A percentile compares a stretch with the other conserved stretches of the same genome.
Conservation (phyloP, 1,139 yeast species). For the Kodamaea suecica region DNA sequence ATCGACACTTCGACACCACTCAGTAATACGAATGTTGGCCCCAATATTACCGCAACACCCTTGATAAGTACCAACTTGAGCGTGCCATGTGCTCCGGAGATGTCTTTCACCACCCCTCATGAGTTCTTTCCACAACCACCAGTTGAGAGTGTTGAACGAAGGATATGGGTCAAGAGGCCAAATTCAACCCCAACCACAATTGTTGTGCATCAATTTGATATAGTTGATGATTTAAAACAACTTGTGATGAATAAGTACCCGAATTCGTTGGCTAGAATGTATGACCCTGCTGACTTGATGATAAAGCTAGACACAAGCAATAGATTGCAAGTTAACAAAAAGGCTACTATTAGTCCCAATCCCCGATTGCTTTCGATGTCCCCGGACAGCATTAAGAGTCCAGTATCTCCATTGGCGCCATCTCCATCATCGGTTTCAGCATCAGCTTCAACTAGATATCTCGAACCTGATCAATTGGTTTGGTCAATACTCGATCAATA, state of each 20-base stretch:
- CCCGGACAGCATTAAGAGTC: slow-evolving; percentile 11
- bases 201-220: slow-evolving; percentile 49
- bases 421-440: slow-evolving; percentile 17
- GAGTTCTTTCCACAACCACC: too few species aligned
- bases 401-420: slow-evolving; percentile 10
- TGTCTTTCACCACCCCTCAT: too few species aligned
- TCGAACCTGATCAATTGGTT: slow-evolving; percentile 66
- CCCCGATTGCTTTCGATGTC: slow-evolving; percentile 7
- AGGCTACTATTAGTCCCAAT: neutral
- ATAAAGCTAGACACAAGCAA: slow-evolving; percentile 34
- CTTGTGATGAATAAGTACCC: slow-evolving; percentile 64
- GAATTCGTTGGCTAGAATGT: slow-evolving; percentile 55
- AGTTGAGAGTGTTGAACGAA: slow-evolving; percentile 11
- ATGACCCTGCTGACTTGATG: slow-evolving; percentile 68
- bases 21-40: too few species aligned
- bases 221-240: slow-evolving; percentile 72
- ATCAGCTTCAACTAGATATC: slow-evolving; percentile 3
- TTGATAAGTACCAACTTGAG: too few species aligned
- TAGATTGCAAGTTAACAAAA: neutral
- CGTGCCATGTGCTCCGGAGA: too few species aligned
- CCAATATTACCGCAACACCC: too few species aligned
- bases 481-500: slow-evolving; percentile 57
- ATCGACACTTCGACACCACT: too few species aligned
- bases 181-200: slow-evolving; percentile 68
- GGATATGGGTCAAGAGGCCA: slow-evolving; percentile 66